Percentiles rank a stretch among this genome's conserved stretches.
phyloP scores from a whole-genome alignment of 2,329 filamentous ascomycete species.

The Aspergillus sp. region DNA sequence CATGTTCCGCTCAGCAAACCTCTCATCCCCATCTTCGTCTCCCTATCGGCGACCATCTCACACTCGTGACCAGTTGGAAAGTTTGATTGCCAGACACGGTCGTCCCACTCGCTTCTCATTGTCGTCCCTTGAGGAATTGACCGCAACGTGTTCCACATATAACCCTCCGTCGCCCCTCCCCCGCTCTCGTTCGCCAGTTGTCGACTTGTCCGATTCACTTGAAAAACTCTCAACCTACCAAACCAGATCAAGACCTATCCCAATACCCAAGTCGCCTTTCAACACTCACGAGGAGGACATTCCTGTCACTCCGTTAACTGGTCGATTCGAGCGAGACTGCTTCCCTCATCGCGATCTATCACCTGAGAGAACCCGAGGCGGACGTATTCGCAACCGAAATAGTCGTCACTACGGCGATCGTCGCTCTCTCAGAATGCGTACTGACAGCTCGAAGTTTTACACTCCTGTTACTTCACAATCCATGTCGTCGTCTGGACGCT shows the following conservation, averaged over 20 bases:
- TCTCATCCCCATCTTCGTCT: conserved; percentile 24
- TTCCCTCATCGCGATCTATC: conserved; percentile 33
- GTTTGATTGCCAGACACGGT: conserved; percentile 38
- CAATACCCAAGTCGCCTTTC: conserved; percentile 31
- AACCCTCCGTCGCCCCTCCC: conserved; percentile 30
- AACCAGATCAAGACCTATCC: conserved; percentile 35
- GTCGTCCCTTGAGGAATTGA: conserved; percentile 39
- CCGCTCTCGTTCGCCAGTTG: conserved; percentile 25
- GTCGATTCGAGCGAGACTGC: conserved; percentile 38
- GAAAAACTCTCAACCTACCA: conserved; percentile 29
- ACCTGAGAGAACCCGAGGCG: conserved; percentile 20
- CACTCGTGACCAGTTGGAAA: conserved; percentile 37
- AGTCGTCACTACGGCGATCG: conserved; percentile 13
- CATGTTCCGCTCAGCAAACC: conserved; percentile 24
- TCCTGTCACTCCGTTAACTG: conserved; percentile 39
- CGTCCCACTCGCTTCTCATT: conserved; percentile 40
- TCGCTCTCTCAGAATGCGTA: conserved; percentile 29
- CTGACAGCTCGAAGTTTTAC: conserved; percentile 33
- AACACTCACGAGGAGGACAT: conserved; percentile 31
- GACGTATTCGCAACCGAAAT: conserved; percentile 14
- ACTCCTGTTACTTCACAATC: conserved; percentile 30
- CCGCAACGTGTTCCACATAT: conserved; percentile 38
- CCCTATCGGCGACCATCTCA: conserved; percentile 26
- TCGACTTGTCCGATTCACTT: conserved; percentile 22
- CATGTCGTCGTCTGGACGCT: conserved; percentile 34